Conservation (phyloP, 352 stramenopile species). For the Pythium sukuiense region DNA sequence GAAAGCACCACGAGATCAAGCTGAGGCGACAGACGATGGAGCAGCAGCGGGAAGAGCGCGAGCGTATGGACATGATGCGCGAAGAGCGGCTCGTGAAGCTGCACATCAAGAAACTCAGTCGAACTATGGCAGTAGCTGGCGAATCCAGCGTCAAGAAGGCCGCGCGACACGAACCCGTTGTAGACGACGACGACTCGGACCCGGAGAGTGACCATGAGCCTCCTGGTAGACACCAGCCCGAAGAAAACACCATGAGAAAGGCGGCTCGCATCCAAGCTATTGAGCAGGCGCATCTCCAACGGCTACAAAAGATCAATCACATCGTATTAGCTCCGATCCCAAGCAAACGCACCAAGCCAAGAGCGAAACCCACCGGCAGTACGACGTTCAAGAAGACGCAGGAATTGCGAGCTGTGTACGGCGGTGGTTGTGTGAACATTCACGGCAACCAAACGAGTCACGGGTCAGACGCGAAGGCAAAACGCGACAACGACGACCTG, state of each 20-base stretch:
- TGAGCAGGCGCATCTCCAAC: conserved; percentile 7
- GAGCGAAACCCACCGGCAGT: conserved; percentile 5
- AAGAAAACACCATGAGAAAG: background rate
- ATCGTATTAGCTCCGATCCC: background rate
- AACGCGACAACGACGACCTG: conserved; percentile 8
- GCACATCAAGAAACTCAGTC: conserved; percentile 40
- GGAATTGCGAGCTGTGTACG: conserved; percentile 20
- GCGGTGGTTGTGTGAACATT: background rate
- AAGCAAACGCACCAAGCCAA: conserved; percentile 10
- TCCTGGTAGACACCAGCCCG: background rate
- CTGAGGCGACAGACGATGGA: conserved; percentile 39
- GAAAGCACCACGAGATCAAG: conserved; percentile 42
- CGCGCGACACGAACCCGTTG: background rate
- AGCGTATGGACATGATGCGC: conserved; percentile 65
- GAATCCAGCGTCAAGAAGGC: background rate
- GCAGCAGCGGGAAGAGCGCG: conserved; percentile 64
- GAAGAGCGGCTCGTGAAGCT: conserved; percentile 66
- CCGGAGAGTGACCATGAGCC: conserved; percentile 1
- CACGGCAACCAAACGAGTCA: conserved; percentile 3
- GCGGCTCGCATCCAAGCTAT: background rate
- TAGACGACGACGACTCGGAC: background rate
- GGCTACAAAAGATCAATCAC: background rate
- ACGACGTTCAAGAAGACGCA: conserved; percentile 16
- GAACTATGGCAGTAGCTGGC: background rate
- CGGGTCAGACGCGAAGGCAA: background rate